Conservation (phyloP, 257 asterid species). For the Fraxinus anomala region DNA sequence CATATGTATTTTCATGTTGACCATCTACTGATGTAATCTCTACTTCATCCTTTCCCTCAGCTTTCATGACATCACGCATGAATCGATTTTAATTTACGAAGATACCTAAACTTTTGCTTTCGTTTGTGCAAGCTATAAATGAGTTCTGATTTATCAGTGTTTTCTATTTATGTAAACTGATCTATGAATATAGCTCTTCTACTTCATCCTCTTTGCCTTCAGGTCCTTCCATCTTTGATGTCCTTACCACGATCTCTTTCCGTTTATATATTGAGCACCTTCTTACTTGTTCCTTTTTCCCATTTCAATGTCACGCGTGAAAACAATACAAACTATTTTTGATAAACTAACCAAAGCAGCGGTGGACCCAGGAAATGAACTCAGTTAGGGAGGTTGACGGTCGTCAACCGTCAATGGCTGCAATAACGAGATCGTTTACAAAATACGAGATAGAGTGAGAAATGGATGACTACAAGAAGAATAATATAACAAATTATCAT, state of each 20-base stretch:
- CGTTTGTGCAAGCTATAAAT: not conserved
- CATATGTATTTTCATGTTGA: not conserved
- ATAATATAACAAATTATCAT: no score
- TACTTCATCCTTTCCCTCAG: not conserved
- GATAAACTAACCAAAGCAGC: no score
- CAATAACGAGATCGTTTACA: no score
- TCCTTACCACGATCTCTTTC: not conserved
- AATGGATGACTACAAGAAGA: no score
- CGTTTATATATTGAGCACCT: not conserved
- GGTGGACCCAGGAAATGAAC: no score
- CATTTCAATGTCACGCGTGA: not conserved
- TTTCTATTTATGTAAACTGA: not conserved
- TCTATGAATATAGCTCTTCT: not conserved
- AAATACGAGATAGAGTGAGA: no score
- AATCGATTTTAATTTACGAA: slow-evolving; percentile 1
- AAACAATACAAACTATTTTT: no score
- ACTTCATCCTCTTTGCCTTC: not conserved
- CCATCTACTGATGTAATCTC: not conserved
- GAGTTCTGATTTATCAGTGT: not conserved
- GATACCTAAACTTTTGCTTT: not conserved
- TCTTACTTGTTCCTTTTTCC: not conserved
- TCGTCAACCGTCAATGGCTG: no score
- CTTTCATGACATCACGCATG: not conserved
- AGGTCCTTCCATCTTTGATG: not conserved
- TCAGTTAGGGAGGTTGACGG: no score